Conservation (phyloP, 2,329 filamentous ascomycete species). For the Penicillium sp. region DNA sequence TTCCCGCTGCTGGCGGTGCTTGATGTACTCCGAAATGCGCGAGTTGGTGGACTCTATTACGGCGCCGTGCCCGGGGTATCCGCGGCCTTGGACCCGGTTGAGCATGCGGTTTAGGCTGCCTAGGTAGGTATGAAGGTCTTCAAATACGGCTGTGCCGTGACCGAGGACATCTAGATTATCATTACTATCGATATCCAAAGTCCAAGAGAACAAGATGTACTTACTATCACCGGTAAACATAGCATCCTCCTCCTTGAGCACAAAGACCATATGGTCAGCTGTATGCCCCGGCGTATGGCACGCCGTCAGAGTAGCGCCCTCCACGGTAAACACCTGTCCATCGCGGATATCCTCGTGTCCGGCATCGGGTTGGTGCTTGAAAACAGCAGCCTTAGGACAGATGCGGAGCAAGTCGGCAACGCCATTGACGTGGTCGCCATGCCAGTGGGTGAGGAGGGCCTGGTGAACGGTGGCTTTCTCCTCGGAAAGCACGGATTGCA, state of each 20-base stretch:
- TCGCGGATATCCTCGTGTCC: slow-evolving; percentile 56
- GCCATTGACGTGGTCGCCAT: slow-evolving; percentile 79
- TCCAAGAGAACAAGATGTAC: slow-evolving; percentile 15
- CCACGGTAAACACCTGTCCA: slow-evolving; percentile 53
- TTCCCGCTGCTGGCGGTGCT: slow-evolving; percentile 76
- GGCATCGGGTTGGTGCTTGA: slow-evolving; percentile 62
- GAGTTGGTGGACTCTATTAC: slow-evolving; percentile 69
- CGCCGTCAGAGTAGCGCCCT: slow-evolving; percentile 62
- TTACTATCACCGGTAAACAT: slow-evolving; percentile 81
- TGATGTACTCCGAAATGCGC: slow-evolving; percentile 79
- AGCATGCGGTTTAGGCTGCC: slow-evolving; percentile 68
- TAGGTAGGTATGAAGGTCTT: slow-evolving; percentile 70
- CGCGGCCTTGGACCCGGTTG: slow-evolving; percentile 58
- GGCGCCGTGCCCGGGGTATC: slow-evolving; percentile 85
- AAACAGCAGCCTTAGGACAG: slow-evolving; percentile 62
- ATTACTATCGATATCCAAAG: background rate
- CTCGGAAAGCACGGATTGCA: slow-evolving; percentile 63
- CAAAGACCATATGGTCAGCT: slow-evolving; percentile 74
- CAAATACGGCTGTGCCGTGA: slow-evolving; percentile 82
- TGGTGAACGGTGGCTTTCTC: slow-evolving; percentile 68
- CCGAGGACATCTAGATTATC: slow-evolving; percentile 64
- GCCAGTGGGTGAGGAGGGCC: slow-evolving; percentile 87
- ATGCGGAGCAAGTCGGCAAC: slow-evolving; percentile 65
- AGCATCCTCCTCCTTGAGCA: slow-evolving; percentile 73
- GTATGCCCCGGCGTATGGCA: slow-evolving; percentile 74